Percentiles rank a stretch among this genome's conserved stretches.
Conservation (phyloP, 345 rosid species). For the Salix dunnii region DNA sequence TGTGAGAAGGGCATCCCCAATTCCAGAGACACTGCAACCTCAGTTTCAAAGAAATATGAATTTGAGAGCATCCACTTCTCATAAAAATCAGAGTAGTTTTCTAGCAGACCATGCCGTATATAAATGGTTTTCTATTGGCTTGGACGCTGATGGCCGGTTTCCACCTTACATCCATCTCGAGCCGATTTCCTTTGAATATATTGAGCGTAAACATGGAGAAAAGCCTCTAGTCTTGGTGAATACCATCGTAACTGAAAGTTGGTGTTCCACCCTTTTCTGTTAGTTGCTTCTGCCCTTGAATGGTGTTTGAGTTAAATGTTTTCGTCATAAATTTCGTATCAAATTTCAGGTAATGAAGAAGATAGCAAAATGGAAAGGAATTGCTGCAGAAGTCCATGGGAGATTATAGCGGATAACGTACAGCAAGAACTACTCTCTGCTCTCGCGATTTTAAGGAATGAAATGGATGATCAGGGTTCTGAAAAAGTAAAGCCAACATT, state of each 20-base stretch:
- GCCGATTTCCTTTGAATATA: slow-evolving; percentile 32
- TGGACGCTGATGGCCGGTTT: slow-evolving; percentile 31
- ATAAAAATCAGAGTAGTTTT: slow-evolving; percentile 16
- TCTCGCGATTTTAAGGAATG: slow-evolving; percentile 29
- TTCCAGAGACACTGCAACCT: slow-evolving; percentile 32
- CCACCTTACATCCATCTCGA: slow-evolving; percentile 35
- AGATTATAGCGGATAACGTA: slow-evolving; percentile 41
- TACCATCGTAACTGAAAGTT: slow-evolving; percentile 26
- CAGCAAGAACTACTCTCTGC: slow-evolving; percentile 43
- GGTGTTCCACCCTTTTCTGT: background rate
- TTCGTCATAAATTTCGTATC: background rate
- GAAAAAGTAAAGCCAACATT: slow-evolving; percentile 35
- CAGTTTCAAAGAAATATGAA: slow-evolving; percentile 30
- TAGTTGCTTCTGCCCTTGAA: background rate
- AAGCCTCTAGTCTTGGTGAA: slow-evolving; percentile 39
- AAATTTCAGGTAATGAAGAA: slow-evolving; percentile 5
- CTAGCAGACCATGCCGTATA: slow-evolving; percentile 28
- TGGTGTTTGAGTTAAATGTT: too few species aligned
- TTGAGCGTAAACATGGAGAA: slow-evolving; percentile 26
- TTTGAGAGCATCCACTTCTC: slow-evolving; percentile 11
- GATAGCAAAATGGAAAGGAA: slow-evolving; percentile 18
- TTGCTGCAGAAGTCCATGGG: slow-evolving; percentile 31
- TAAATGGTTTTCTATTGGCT: slow-evolving; percentile 52
- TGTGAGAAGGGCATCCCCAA: slow-evolving; percentile 23
- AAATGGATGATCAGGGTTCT: slow-evolving; percentile 13